These are phyloP conservation scores for Marasmius sp. DNA, from an alignment of 1,284 basidiomycete genomes.

Conservation along the genomic window DNA sequence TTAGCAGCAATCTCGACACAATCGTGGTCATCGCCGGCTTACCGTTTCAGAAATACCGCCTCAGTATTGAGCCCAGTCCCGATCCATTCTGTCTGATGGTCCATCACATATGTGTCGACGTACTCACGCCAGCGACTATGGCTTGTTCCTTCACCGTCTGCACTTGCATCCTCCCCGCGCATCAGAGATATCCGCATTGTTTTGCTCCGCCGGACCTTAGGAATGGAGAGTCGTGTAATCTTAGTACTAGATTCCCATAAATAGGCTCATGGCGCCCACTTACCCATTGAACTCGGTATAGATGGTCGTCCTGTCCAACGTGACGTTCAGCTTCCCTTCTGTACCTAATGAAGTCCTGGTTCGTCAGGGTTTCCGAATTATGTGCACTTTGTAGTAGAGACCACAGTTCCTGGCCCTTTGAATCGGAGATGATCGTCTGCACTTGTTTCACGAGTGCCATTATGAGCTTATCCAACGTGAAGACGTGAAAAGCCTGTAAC, in stretches of 20 bases:
- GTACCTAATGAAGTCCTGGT: conserved; percentile 85
- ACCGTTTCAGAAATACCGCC: conserved; percentile 50
- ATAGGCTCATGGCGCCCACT: conserved; percentile 24
- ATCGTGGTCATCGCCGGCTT: conserved; percentile 23
- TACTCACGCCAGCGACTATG: conserved; percentile 82
- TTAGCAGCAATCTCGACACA: conserved; percentile 10
- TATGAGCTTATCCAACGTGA: conserved; percentile 91
- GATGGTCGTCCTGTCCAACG: conserved; percentile 85
- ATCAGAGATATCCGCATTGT: conserved; percentile 79
- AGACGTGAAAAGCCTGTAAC: conserved; percentile 77
- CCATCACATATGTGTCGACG: conserved; percentile 81
- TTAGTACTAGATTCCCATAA: conserved; percentile 1
- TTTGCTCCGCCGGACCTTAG: conserved; percentile 63
- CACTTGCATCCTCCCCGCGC: conserved; percentile 78
- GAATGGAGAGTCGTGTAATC: background rate
- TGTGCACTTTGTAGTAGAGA: conserved; percentile 56
- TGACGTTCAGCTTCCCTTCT: conserved; percentile 88
- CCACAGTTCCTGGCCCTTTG: conserved; percentile 75
- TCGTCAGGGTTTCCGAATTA: conserved; percentile 52
- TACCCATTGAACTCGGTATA: conserved; percentile 94
- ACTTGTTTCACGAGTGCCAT: conserved; percentile 88
- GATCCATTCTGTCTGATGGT: conserved; percentile 72
- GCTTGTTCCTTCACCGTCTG: conserved; percentile 46
- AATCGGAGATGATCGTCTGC: conserved; percentile 78
- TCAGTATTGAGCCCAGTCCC: conserved; percentile 40